A percentile compares a stretch with the other conserved stretches of the same genome.
phyloP scores from a whole-genome alignment of 345 rosid genomes.

The Orychophragmus violaceus region DNA sequence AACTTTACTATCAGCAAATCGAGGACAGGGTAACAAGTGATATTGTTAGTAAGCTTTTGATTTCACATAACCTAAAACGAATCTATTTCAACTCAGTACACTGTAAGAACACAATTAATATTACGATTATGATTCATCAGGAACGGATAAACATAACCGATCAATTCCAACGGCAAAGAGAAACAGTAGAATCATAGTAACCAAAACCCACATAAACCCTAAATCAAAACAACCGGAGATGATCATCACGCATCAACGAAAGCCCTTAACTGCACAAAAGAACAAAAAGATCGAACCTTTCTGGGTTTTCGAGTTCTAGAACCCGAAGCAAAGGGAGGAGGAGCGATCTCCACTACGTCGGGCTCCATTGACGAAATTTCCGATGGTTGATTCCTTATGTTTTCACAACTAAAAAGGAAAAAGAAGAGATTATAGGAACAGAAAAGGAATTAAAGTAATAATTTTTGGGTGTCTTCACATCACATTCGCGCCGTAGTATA shows the following conservation, averaged over 20 bases:
- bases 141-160: neutral
- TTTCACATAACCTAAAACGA: no score
- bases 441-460: no score
- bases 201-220: constrained; percentile 10
- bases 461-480: neutral
- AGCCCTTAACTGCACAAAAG: neutral
- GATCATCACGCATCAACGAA: constrained; percentile 10
- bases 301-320: constrained; percentile 37
- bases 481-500: constrained; percentile 17
- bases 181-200: neutral
- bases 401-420: neutral
- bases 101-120: no score
- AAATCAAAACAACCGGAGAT: constrained; percentile 1
- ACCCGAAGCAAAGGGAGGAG: constrained; percentile 30
- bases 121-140: no score
- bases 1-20: neutral
- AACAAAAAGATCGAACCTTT: constrained; percentile 39
- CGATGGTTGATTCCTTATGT: neutral
- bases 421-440: neutral
- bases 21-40: neutral
- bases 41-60: no score
- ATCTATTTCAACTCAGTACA: neutral
- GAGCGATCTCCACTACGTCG: constrained; percentile 61
- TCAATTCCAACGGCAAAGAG: neutral
- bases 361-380: constrained; percentile 47